phyloP scores from a whole-genome alignment of 331 rosid species.

The Spiraea crenata region DNA sequence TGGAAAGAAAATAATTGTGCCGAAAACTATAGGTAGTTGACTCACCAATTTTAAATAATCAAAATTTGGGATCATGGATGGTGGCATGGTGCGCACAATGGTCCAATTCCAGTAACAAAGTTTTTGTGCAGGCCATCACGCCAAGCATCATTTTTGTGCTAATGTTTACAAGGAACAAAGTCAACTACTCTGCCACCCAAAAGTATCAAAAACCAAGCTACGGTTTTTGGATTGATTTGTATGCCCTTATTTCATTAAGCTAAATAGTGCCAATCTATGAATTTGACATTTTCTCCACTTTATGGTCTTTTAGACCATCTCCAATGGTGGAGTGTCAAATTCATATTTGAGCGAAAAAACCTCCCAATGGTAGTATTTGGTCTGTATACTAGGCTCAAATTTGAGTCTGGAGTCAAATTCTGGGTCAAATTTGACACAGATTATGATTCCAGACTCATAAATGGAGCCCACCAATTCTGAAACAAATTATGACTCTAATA shows the following conservation, averaged over 20 bases:
- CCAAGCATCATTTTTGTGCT: background rate
- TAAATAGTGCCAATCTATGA: background rate
- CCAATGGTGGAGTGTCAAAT: no score
- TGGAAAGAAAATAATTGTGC: background rate
- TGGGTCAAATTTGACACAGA: no score
- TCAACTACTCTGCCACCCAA: background rate
- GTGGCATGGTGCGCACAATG: conserved; percentile 1
- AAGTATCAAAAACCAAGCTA: background rate
- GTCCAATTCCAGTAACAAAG: background rate
- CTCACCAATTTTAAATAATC: background rate
- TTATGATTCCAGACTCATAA: no score
- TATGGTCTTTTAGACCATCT: no score
- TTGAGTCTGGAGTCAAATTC: no score
- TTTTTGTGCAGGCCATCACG: background rate
- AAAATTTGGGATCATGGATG: background rate
- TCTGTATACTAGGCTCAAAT: no score
- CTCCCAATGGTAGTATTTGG: no score
- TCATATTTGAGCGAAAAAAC: no score
- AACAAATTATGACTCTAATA: no score
- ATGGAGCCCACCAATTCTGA: no score
- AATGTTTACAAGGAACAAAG: background rate
- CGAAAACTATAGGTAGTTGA: background rate
- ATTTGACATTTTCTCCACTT: background rate
- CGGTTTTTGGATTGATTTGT: background rate
- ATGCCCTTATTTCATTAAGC: background rate